Percentiles rank a stretch among this genome's conserved stretches.
phyloP scores from a whole-genome alignment of 1,284 basidiomycete genomes.

The Cutaneotrichosporon cavernicola region DNA sequence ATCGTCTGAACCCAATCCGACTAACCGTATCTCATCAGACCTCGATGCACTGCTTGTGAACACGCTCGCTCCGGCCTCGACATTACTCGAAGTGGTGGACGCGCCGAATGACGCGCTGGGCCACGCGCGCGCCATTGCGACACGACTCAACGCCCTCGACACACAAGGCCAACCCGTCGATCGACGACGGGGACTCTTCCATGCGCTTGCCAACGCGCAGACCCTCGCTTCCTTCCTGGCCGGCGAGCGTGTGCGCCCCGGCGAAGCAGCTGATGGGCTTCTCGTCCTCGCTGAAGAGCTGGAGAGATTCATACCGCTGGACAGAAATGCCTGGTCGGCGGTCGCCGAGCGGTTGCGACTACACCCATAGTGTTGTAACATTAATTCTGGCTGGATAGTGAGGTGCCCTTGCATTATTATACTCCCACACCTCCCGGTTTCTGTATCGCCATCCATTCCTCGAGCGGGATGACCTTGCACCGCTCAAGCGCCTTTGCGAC shows the following conservation, averaged over 20 bases:
- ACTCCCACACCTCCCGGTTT: neutral
- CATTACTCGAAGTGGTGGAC: neutral
- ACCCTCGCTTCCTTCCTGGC: conserved; percentile 14
- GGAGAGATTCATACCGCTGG: conserved; percentile 1
- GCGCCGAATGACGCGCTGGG: neutral
- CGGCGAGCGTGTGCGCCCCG: neutral
- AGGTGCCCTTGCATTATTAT: neutral
- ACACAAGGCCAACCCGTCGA: neutral
- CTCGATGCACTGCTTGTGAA: neutral
- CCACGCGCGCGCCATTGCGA: neutral
- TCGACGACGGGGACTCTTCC: neutral
- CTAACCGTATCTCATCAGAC: neutral
- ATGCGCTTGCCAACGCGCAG: conserved; percentile 14
- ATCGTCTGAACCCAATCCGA: neutral
- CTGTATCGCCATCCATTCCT: neutral
- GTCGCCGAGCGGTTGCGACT: neutral
- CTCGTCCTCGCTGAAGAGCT: conserved; percentile 5
- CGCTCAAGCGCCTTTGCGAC: too few species aligned
- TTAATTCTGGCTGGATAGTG: neutral
- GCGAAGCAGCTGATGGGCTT: conserved; percentile 13
- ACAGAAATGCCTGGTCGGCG: neutral
- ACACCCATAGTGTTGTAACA: neutral
- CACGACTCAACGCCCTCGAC: neutral
- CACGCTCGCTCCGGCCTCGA: neutral
- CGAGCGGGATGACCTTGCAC: too few species aligned